Base-by-base conservation (phyloP, 768 basidiomycete genomes). In the Lentinula boryana region DNA sequence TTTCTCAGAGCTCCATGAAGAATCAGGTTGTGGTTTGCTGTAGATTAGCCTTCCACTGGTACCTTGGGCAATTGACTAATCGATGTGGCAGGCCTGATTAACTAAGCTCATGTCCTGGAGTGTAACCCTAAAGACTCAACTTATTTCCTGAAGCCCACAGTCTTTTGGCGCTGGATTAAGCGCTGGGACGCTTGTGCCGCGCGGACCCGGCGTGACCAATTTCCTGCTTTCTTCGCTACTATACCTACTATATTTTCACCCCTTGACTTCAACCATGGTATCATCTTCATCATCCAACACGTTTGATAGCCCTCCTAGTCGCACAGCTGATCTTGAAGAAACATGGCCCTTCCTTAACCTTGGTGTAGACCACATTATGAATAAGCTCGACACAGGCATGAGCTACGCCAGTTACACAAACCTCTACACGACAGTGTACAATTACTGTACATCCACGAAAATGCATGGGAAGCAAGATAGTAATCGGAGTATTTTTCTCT, bases 391-490 rank as follows among this genome's bases (percentile, higher is more conserved):
- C 68, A 90, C 89, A 0, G 92, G 92, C 62, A 87, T 94, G 58
- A 91, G 90, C 23, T 92, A 75, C 67, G 62, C 38, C 65, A 93
- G 85, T 80, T 93, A 93, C 72, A 93, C 89, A 91, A 93, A 87
- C 67, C 65, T 87, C 46, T 85, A 98, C 75, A 96, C 95, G 21
- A 92, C 95, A 56, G 91, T 93, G 7, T 98, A 99, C 81, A 98
- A 98, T 77, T 98, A 96, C 72, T 99, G 97, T 70, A 97, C 93
- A 21, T 90, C 89, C 31, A 90, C 89, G 3, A 88, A 87, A 72
- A 90, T 88, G 58, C 62, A 62, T 16, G 49, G 56, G 12, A 62
- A 32, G 33, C 10, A 31, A n/a, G 81, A 82, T 63, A 83, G 85
- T 62, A 87, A 83, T 66, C 80, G 88, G 70, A 86, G 89, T 90